These are phyloP conservation scores for Akanthomyces lecanii DNA, from an alignment of 2,329 filamentous ascomycete species.

Conservation along the genomic window DNA sequence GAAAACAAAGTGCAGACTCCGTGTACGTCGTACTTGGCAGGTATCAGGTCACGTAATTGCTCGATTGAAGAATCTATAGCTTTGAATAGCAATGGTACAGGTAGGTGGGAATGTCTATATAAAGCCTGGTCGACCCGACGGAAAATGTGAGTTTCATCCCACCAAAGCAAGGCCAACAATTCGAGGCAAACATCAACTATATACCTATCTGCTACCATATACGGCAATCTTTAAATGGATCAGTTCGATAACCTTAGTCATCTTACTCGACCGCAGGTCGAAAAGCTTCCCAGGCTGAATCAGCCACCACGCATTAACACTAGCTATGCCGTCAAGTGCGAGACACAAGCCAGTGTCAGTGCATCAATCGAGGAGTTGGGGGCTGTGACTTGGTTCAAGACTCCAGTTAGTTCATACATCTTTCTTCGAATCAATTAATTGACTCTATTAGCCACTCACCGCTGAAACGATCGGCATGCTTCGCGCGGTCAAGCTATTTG, in stretches of 20 bases:
- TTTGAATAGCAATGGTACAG: no score
- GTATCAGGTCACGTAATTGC: no score
- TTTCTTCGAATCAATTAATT: not conserved
- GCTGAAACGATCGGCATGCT: not conserved
- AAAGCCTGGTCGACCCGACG: not conserved
- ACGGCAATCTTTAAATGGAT: not conserved
- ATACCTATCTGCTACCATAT: not conserved
- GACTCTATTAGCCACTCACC: not conserved
- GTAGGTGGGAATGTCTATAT: not conserved
- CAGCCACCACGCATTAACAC: not conserved
- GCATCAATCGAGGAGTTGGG: not conserved
- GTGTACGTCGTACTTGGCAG: not conserved
- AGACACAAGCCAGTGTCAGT: not conserved
- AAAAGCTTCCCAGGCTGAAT: not conserved
- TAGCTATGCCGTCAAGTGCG: not conserved
- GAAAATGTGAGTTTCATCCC: not conserved
- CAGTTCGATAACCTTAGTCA: not conserved
- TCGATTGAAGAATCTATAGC: no score
- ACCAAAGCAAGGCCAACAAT: not conserved
- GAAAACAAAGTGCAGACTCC: not conserved
- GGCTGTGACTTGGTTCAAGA: not conserved
- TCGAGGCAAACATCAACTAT: no score
- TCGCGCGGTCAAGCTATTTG: constrained; percentile 11
- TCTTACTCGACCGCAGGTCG: not conserved
- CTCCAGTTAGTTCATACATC: not conserved